Evolutionary conservation across 371 early-diverging fungal species (phyloP).

Genomic region (Haplosporangium sp.): DNA sequence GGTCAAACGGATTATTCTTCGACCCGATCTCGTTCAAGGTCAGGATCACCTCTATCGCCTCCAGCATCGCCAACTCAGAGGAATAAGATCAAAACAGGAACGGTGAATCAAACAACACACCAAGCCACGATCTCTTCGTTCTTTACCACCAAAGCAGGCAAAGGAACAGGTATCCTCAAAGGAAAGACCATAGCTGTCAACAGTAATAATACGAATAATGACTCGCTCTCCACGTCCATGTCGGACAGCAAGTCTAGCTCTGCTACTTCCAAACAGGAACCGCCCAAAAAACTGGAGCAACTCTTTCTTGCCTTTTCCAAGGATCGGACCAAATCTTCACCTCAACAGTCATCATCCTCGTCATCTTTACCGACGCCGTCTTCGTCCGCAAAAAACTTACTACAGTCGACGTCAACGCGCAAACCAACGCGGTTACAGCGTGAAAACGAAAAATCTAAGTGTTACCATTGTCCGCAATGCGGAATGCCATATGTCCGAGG

Average conservation of each 20-base stretch:
- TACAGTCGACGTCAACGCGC: neutral
- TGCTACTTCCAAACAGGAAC: neutral
- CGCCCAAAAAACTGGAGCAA: slow-evolving; percentile 44
- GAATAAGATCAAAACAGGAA: slow-evolving; percentile 1
- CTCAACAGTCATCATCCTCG: slow-evolving; percentile 4
- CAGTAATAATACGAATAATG: neutral
- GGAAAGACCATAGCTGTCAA: slow-evolving; percentile 1
- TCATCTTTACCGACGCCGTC: neutral
- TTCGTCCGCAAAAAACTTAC: neutral
- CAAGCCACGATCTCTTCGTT: slow-evolving; percentile 37
- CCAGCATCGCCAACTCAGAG: slow-evolving; percentile 28
- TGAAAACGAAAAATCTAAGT: slow-evolving; percentile 22
- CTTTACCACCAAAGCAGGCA: slow-evolving; percentile 27
- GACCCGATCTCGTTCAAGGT: neutral
- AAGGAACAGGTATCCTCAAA: slow-evolving; percentile 42
- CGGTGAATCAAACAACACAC: slow-evolving; percentile 4
- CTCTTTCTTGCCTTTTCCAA: slow-evolving; percentile 41
- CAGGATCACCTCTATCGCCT: slow-evolving; percentile 14
- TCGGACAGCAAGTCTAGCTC: neutral
- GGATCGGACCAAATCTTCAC: slow-evolving; percentile 29
- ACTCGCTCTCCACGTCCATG: neutral
- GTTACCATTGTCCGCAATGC: slow-evolving; percentile 55
- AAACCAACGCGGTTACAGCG: slow-evolving; percentile 8
- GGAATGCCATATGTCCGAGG: slow-evolving; percentile 56
- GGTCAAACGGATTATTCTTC: neutral